phyloP scores from a whole-genome alignment of 306 rosid species.

The Ammopiptanthus mongolicus region DNA sequence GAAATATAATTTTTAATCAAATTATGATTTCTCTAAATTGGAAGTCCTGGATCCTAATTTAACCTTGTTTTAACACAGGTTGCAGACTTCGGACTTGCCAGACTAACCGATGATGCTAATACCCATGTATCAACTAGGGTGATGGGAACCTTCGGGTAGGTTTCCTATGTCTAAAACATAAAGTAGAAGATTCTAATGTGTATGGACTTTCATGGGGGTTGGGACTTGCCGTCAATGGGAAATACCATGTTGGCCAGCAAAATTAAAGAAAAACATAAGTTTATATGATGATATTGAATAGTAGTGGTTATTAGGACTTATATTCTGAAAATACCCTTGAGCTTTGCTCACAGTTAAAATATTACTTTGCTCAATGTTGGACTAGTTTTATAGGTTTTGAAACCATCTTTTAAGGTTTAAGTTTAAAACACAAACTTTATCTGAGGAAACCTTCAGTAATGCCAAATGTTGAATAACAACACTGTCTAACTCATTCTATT shows the following conservation, averaged over 20 bases:
- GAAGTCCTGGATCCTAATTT: slow-evolving; percentile 20
- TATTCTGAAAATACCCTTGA: neutral
- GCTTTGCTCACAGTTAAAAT: neutral
- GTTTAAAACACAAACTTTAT: neutral
- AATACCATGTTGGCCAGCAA: neutral
- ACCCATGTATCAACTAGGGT: slow-evolving; percentile 95
- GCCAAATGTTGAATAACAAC: neutral
- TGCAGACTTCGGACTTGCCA: slow-evolving; percentile 96
- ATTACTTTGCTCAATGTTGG: neutral
- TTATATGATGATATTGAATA: neutral
- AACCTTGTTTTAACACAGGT: slow-evolving; percentile 51
- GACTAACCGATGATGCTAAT: slow-evolving; percentile 56
- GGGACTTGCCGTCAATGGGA: neutral
- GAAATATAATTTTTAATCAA: neutral
- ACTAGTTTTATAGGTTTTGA: neutral
- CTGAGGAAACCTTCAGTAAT: neutral
- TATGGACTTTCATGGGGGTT: neutral
- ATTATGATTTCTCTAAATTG: neutral
- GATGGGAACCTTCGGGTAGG: slow-evolving; percentile 99
- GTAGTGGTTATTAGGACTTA: neutral
- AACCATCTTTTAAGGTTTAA: neutral
- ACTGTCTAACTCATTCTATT: neutral
- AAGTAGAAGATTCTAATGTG: neutral
- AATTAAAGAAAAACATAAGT: neutral
- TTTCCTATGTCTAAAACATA: slow-evolving; percentile 1